Conservation (phyloP, 129 eudicot species). For the Artemisia tridentata region DNA sequence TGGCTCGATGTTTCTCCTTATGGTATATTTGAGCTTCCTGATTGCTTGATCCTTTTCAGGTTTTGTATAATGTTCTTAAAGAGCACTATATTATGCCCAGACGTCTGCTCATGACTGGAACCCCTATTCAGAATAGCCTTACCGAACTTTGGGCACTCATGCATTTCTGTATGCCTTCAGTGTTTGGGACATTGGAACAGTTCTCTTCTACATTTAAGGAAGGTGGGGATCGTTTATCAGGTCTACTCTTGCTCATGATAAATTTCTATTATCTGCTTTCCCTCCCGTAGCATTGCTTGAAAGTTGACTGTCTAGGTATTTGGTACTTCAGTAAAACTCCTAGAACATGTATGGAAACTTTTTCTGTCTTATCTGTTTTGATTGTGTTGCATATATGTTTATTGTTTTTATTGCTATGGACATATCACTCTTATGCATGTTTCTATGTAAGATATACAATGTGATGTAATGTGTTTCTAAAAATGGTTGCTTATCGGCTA, state of each 20-base stretch:
- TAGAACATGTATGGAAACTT: not conserved
- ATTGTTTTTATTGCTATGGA: slow-evolving; percentile 7
- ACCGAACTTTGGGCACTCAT: slow-evolving; percentile 94
- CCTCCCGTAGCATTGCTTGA: not conserved
- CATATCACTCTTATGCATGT: slow-evolving; percentile 18
- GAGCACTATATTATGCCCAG: slow-evolving; percentile 87
- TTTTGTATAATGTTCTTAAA: slow-evolving; percentile 70
- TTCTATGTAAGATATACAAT: slow-evolving; percentile 5
- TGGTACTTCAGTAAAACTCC: not conserved
- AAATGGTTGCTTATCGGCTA: not conserved
- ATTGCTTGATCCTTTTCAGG: slow-evolving; percentile 46
- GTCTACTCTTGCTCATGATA: slow-evolving; percentile 15
- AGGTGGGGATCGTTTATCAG: slow-evolving; percentile 53
- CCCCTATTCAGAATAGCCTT: slow-evolving; percentile 93
- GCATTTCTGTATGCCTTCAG: slow-evolving; percentile 85
- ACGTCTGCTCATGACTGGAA: slow-evolving; percentile 88
- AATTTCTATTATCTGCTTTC: not conserved
- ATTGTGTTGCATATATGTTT: too few relatives aligned
- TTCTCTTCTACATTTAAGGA: slow-evolving; percentile 76
- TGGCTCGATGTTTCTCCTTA: not conserved
- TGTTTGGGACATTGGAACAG: slow-evolving; percentile 81
- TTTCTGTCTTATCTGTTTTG: not conserved
- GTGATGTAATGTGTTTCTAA: not conserved
- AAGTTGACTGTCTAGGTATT: not conserved
- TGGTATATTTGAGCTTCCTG: slow-evolving; percentile 17